Conservation (phyloP, 345 rosid species). For the Salix koriyanagi region DNA sequence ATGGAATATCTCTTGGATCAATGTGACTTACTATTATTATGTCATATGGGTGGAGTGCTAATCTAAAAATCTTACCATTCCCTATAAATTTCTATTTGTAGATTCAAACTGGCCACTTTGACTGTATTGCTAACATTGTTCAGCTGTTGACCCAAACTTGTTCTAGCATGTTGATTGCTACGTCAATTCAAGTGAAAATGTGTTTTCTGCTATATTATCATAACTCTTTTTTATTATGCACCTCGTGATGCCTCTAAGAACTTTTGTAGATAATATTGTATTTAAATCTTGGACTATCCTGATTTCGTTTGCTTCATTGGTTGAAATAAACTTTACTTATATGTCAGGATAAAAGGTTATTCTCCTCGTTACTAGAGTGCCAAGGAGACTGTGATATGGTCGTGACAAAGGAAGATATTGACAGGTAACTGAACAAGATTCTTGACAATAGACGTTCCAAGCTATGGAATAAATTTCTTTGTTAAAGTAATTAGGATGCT, state of each 20-base stretch:
- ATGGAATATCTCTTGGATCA: background rate
- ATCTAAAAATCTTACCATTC: background rate
- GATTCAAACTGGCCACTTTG: background rate
- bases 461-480: background rate
- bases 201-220: background rate
- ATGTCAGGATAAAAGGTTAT: slow-evolving; percentile 54
- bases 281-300: background rate
- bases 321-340: slow-evolving; percentile 8
- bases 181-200: too few relatives aligned
- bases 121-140: background rate
- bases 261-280: background rate
- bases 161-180: background rate
- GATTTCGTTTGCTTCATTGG: slow-evolving; percentile 10
- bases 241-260: background rate
- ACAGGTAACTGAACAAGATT: slow-evolving; percentile 31
- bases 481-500: background rate
- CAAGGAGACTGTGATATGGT: slow-evolving; percentile 31
- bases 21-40: background rate
- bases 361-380: slow-evolving; percentile 36
- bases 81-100: background rate
- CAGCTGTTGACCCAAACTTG: background rate
- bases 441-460: background rate
- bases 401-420: slow-evolving; percentile 23
- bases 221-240: background rate
- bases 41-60: background rate